Evolutionary conservation across 2,329 filamentous ascomycete genomes (phyloP), one percentile per base, ranked within the genome.

Genomic region (Sporothrix euskadiensis): DNA sequence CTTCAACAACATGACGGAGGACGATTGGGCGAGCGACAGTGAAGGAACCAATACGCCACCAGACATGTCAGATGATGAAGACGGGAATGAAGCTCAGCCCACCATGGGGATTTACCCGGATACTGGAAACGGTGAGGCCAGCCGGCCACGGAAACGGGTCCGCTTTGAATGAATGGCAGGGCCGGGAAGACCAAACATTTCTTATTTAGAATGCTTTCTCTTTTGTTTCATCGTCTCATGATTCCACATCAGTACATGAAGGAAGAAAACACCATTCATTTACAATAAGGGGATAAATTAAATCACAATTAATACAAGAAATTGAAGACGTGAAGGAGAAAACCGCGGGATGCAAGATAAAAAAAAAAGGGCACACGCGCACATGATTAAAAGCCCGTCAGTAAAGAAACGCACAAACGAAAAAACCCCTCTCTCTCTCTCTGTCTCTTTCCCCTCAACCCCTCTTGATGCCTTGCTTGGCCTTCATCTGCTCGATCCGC

Each of bases 401-500:
- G 10, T 35, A 26, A 44, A 49, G 5, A 26, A 19, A 16, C 66
- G 8, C 10, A 35, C 14, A 32, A 10, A 52, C 35, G 26, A 8
- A 59, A 72, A 19, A 19, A 49, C 10, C 22, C 3, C 47, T 22
- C 1, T 2, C n/a, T 3, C 10, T 9, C 12, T 4, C 19, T 52
- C 10, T 9, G 5, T 4, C 19, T 52, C 26, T 26, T 26, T 26
- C 10, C 44, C 4, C 19, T 56, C 39, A 76, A 26, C 73, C 73
- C 73, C 75, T 73, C 63, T 71, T 70, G 3, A 76, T 73, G 6
- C 76, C 76, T 44, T 77, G 76, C 56, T 77, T 77, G 22, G 75
- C 76, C 88, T 98, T 99, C 96, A 99, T 99, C 86, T 96, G 92
- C 85, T 98, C 96, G 82, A 99, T 99, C 81, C 96, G 90, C 71